Evolutionary conservation across 257 asterid species (phyloP).

Genomic region (Solanum acaule): DNA sequence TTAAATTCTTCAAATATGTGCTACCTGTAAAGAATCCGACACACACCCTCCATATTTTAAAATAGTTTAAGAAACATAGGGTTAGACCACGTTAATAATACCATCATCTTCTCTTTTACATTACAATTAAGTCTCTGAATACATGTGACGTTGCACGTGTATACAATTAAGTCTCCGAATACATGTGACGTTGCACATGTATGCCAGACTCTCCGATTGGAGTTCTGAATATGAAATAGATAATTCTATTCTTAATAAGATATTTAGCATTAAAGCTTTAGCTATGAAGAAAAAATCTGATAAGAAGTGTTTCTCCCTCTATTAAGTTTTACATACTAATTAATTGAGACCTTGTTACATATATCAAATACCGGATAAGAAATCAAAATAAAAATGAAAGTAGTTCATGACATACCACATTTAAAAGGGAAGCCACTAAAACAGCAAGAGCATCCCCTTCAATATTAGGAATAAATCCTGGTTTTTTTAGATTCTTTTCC

Average conservation of each 20-base stretch:
- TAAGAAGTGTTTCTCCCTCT: not conserved
- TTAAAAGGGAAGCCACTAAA: slow-evolving; percentile 38
- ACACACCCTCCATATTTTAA: not conserved
- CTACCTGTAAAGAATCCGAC: accelerated
- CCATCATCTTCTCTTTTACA: not conserved
- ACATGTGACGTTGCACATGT: too few relatives aligned
- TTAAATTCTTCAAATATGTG: not conserved
- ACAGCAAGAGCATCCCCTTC: slow-evolving; percentile 43
- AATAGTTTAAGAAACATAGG: not conserved
- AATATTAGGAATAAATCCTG: slow-evolving; percentile 20
- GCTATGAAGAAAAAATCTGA: too few relatives aligned
- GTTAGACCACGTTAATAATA: not conserved
- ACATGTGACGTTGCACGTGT: too few relatives aligned
- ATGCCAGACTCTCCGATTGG: not conserved
- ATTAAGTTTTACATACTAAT: not conserved
- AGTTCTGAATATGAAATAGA: not conserved
- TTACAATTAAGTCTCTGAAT: not conserved
- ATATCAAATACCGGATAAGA: not conserved
- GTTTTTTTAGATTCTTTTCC: slow-evolving; percentile 13
- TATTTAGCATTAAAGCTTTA: too few relatives aligned
- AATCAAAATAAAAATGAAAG: not conserved
- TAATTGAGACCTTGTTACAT: not conserved
- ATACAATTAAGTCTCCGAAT: too few relatives aligned
- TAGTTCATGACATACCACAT: slow-evolving; percentile 5
- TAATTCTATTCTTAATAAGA: not conserved